Evolutionary conservation across 2,329 filamentous ascomycete species (phyloP), one percentile per base, ranked within the genome.

Genomic region (Phoma sp.): DNA sequence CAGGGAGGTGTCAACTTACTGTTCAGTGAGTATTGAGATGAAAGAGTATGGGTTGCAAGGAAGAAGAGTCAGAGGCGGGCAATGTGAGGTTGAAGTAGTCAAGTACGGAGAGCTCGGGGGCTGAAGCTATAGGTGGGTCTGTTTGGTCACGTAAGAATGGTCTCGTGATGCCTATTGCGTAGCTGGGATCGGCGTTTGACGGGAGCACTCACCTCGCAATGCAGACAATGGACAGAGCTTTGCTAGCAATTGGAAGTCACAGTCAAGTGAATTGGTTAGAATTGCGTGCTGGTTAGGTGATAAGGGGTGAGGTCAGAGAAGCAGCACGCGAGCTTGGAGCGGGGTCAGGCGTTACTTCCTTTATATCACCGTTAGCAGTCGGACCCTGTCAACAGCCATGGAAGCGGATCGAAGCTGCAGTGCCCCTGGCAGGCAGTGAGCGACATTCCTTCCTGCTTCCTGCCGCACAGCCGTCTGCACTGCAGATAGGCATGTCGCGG

Each of bases 151-250:
- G 66, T 67, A 52, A 59, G 53, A 52, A 49, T 53, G 64, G 66
- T 74, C 70, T 67, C 71, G 71, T 68, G 70, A 69, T 62, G 42
- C 35, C 49, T 45, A 47, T 56, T 32, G 53, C 47, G 47, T 56
- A 51, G 33, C 41, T 40, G 45, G 18, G 18, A 66, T 63, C 52
- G 51, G 57, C 52, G 41, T 40, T 29, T 46, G 56, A 23, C 36
- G 42, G 32, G 37, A 46, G 32, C 33, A 54, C 59, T 60, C 69
- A 72, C 68, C 67, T 71, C 66, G 63, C 62, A 64, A 64, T 55
- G 58, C 59, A 46, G 51, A 37, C 14, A 23, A 49, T 27, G 47
- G 49, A 56, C 48, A 39, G 49, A 44, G 40, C 23, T 29, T 14
- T 7, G 40, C 42, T 13, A 24, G 18, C 25, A 25, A 29, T 42